Conservation (phyloP, 1,139 yeast genomes). For the Saccharomyces hybrid region DNA sequence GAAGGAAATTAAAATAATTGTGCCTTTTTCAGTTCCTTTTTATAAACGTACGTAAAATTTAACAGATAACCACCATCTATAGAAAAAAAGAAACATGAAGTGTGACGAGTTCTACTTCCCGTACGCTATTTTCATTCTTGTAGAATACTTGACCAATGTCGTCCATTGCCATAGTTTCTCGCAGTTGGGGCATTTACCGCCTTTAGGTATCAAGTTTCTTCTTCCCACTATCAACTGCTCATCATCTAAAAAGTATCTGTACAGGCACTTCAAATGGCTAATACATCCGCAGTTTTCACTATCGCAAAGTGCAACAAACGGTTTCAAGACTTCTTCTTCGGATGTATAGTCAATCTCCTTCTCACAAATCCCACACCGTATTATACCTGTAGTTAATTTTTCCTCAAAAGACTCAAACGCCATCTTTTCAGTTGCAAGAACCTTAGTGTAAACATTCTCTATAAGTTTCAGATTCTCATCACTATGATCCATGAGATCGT, state of each 20-base stretch:
- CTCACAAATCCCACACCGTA: constrained; percentile 32
- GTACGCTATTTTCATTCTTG: constrained; percentile 22
- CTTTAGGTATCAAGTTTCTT: constrained; percentile 34
- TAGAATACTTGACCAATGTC: constrained; percentile 35
- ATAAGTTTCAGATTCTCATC: constrained; percentile 21
- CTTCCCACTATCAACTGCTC: constrained; percentile 12
- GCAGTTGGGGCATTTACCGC: constrained; percentile 40
- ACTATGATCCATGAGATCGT: constrained; percentile 19
- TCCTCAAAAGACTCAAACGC: constrained; percentile 22
- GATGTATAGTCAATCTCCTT: constrained; percentile 34
- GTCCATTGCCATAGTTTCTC: constrained; percentile 37
- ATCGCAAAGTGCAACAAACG: constrained; percentile 36
- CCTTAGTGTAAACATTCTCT: constrained; percentile 18
- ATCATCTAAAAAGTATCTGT: constrained; percentile 20
- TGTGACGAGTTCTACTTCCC: not conserved
- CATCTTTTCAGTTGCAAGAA: constrained; percentile 11
- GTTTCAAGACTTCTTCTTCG: constrained; percentile 18
- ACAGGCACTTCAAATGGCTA: constrained; percentile 43
- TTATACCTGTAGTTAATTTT: constrained; percentile 22
- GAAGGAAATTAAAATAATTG: not conserved
- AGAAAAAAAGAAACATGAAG: not conserved
- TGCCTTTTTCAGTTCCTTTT: not conserved
- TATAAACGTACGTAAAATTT: not conserved
- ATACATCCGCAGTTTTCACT: constrained; percentile 33
- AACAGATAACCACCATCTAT: constrained; percentile 3